Evolutionary conservation across 148 eudicot genomes (phyloP), one percentile per base, ranked within the genome.

Genomic region (Vaccinium vitisidaea): DNA sequence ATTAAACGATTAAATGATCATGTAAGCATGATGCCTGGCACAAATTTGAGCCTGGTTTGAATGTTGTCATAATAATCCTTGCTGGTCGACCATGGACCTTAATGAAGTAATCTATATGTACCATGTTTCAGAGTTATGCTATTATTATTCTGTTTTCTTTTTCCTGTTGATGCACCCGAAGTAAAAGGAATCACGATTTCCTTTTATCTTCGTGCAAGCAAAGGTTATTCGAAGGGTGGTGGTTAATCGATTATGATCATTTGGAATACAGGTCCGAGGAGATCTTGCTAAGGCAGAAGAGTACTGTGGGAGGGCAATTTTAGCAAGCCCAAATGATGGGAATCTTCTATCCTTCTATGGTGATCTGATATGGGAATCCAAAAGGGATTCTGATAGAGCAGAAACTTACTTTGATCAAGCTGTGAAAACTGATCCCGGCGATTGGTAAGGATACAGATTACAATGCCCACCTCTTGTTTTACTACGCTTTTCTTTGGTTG

Each of bases 201-300:
- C 39, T 36, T 36, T 36, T 36, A 21, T 65, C 30, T 69, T 69
- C 2, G 25, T 18, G 39, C 74, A 13, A 69, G 74, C 39, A 69
- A 69, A 69, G 74, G 74, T 36, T 39, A 12, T 27, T 27, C 12
- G 39, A 5, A 25, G 39, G 39, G 36, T 27, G 7, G 16, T 69
- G 16, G 3, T 2, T 36, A 36, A 36, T 36, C 39, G 39, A 46
- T 75, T 46, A 18, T 75, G 78, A 11, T 14, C 23, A 75, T 75
- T 65, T 18, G 25, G 16, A 65, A n/a, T 63, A 8, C 77, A 94
- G 97, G 90, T 88, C 8, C 83, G 84, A 83, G 93, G 92, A 71
- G 93, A 94, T 83, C 79, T 86, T 80, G 81, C 16, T 12, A 94
- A 94, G 84, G 97, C 94, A 82, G 94, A 94, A 84, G 94, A 92